These are phyloP conservation scores for Emmonsiellopsis sp. DNA, from an alignment of 2,329 filamentous ascomycete genomes.

Conservation along the genomic window DNA sequence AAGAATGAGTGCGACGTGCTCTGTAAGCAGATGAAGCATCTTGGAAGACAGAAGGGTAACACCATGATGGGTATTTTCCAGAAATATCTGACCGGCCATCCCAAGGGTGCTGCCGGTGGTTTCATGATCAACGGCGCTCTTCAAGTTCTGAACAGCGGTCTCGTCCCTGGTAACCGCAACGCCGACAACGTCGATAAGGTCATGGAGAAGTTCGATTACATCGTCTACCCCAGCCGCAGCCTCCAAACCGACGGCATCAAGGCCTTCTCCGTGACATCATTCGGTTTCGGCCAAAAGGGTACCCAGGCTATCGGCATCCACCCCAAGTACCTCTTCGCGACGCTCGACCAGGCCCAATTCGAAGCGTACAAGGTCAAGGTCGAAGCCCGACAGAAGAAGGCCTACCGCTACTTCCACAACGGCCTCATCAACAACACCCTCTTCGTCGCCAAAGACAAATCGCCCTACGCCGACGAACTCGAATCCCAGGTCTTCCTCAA, in stretches of 20 bases:
- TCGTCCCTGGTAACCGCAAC: constrained; percentile 95
- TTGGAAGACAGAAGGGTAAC: constrained; percentile 93
- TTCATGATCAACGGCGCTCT: constrained; percentile 99
- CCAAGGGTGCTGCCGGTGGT: constrained; percentile 96
- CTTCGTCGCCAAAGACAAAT: constrained; percentile 88
- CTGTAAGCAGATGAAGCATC: constrained; percentile 89
- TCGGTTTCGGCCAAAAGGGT: constrained; percentile 98
- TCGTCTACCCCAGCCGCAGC: constrained; percentile 88
- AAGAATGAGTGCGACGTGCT: constrained; percentile 99
- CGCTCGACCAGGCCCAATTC: constrained; percentile 81
- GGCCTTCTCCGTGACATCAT: constrained; percentile 97
- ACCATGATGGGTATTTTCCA: constrained; percentile 96
- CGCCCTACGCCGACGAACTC: constrained; percentile 83
- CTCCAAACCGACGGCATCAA: constrained; percentile 98
- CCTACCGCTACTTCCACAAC: constrained; percentile 97
- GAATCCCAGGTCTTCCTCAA: constrained; percentile 86
- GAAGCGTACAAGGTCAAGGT: constrained; percentile 78
- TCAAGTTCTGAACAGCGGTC: constrained; percentile 85
- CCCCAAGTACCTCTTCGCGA: constrained; percentile 88
- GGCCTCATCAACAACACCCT: constrained; percentile 95
- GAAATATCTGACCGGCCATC: constrained; percentile 97
- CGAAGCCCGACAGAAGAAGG: constrained; percentile 90
- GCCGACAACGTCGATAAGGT: constrained; percentile 93
- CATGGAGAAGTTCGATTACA: constrained; percentile 97
- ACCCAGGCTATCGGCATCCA: constrained; percentile 95